Conservation (phyloP, 768 basidiomycete species). For the Phanerodontia chrysosporium region DNA sequence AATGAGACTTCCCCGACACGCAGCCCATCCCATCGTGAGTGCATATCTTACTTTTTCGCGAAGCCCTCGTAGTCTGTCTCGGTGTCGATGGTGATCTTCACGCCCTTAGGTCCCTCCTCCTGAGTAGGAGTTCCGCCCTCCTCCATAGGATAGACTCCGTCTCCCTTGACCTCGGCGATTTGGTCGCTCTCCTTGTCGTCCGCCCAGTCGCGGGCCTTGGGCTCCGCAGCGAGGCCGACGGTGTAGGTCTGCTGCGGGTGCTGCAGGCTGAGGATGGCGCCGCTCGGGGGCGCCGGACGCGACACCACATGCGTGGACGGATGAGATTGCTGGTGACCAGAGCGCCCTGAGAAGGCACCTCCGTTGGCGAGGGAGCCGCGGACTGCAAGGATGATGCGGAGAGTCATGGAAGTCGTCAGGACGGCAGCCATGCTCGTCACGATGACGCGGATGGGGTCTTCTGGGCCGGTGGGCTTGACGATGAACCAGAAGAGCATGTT, state of each 20-base stretch:
- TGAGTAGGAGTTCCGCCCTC: not conserved
- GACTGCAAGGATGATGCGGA: slow-evolving; percentile 81
- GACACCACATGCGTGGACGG: slow-evolving; percentile 29
- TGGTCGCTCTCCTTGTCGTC: slow-evolving; percentile 23
- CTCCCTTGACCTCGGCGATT: slow-evolving; percentile 16
- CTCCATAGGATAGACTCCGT: slow-evolving; percentile 19
- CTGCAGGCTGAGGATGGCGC: slow-evolving; percentile 26
- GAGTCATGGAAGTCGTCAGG: slow-evolving; percentile 74
- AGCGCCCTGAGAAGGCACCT: slow-evolving; percentile 54
- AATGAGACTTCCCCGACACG: not conserved
- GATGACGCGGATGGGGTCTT: slow-evolving; percentile 77
- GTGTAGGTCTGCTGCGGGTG: slow-evolving; percentile 24
- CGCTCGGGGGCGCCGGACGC: slow-evolving; percentile 17
- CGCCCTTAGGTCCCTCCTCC: slow-evolving; percentile 10
- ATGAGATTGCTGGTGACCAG: slow-evolving; percentile 22
- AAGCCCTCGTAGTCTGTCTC: slow-evolving; percentile 11
- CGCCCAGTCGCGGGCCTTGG: slow-evolving; percentile 23
- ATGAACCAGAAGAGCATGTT: slow-evolving; percentile 89
- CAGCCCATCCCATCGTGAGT: not conserved
- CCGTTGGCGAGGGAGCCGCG: slow-evolving; percentile 71
- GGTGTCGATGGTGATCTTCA: slow-evolving; percentile 14
- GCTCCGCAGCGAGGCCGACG: slow-evolving; percentile 25
- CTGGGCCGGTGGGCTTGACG: slow-evolving; percentile 54
- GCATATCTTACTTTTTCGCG: slow-evolving; percentile 3
- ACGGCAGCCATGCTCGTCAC: slow-evolving; percentile 84